A percentile compares a stretch with the other conserved stretches of the same genome.
Conservation (phyloP, 1,139 yeast genomes). For the Pichia norvegensis region DNA sequence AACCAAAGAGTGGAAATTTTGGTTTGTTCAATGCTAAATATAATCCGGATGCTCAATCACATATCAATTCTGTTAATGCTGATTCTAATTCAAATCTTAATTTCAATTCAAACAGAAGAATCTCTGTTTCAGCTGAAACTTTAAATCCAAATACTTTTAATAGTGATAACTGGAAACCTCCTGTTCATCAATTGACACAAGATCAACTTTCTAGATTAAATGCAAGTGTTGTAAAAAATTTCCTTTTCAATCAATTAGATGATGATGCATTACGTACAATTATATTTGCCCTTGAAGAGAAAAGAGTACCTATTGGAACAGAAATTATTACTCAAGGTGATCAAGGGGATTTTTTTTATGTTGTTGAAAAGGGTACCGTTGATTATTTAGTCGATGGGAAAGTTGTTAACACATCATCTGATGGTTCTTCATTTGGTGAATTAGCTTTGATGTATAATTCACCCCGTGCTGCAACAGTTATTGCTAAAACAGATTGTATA, state of each 20-base stretch:
- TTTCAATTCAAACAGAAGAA: constrained; percentile 73
- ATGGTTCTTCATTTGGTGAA: constrained; percentile 93
- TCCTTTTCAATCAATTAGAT: constrained; percentile 72
- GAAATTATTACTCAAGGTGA: constrained; percentile 88
- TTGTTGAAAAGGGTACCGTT: constrained; percentile 78
- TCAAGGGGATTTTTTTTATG: constrained; percentile 91
- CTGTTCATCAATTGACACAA: constrained; percentile 54
- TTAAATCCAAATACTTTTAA: constrained; percentile 46
- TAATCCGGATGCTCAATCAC: neutral
- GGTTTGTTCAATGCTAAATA: constrained; percentile 2
- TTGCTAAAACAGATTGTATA: constrained; percentile 61
- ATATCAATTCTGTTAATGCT: neutral
- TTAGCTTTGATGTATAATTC: constrained; percentile 95
- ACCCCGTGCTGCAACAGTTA: constrained; percentile 94
- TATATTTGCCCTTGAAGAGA: constrained; percentile 73
- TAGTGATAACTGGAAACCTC: constrained; percentile 68
- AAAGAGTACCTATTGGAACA: constrained; percentile 48
- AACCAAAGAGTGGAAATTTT: neutral
- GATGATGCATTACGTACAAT: constrained; percentile 68
- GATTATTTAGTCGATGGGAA: constrained; percentile 70
- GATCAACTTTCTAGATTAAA: constrained; percentile 64
- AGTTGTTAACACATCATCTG: constrained; percentile 65
- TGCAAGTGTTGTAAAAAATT: constrained; percentile 67
- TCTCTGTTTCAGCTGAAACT: constrained; percentile 81
- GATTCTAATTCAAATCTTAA: constrained; percentile 2